phyloP scores from a whole-genome alignment of 78 protist genomes.

The Pelomyxa schiedti region DNA sequence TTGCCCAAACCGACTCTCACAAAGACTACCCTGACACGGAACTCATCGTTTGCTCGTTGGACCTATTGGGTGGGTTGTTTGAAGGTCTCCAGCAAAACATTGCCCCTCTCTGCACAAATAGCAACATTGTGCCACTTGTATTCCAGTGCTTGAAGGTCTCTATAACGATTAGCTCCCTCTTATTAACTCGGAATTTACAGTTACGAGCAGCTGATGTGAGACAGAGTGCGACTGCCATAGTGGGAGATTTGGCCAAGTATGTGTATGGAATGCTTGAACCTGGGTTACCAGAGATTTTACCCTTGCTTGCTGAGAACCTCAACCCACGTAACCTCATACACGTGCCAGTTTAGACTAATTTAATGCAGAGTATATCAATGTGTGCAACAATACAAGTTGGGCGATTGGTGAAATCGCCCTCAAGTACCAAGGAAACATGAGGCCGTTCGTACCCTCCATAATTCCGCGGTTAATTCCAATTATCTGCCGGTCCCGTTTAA shows the following conservation, averaged over 20 bases:
- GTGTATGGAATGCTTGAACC: slow-evolving; percentile 19
- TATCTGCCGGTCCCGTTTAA: slow-evolving; percentile 6
- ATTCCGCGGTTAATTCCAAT: slow-evolving; percentile 30
- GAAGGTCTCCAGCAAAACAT: slow-evolving; percentile 57
- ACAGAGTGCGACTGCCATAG: slow-evolving; percentile 63
- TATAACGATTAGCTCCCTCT: too few species aligned
- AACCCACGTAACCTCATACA: slow-evolving; percentile 12
- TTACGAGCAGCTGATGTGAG: slow-evolving; percentile 31
- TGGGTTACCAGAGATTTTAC: slow-evolving; percentile 22
- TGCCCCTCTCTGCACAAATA: slow-evolving; percentile 33
- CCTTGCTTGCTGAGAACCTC: slow-evolving; percentile 17
- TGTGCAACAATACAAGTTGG: slow-evolving; percentile 83
- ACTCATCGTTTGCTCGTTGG: slow-evolving; percentile 59
- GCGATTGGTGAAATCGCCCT: slow-evolving; percentile 69
- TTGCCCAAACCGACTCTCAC: neutral
- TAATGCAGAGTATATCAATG: slow-evolving; percentile 12
- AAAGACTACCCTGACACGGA: slow-evolving; percentile 22
- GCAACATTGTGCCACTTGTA: slow-evolving; percentile 34
- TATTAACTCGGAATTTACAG: too few species aligned
- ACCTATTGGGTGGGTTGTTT: slow-evolving; percentile 57
- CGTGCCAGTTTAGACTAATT: neutral
- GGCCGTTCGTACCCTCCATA: slow-evolving; percentile 15
- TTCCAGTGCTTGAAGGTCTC: slow-evolving; percentile 32
- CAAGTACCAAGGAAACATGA: slow-evolving; percentile 18
- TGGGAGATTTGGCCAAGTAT: slow-evolving; percentile 62